Base-by-base conservation (phyloP, 768 basidiomycete genomes). In the Russula brevipes region DNA sequence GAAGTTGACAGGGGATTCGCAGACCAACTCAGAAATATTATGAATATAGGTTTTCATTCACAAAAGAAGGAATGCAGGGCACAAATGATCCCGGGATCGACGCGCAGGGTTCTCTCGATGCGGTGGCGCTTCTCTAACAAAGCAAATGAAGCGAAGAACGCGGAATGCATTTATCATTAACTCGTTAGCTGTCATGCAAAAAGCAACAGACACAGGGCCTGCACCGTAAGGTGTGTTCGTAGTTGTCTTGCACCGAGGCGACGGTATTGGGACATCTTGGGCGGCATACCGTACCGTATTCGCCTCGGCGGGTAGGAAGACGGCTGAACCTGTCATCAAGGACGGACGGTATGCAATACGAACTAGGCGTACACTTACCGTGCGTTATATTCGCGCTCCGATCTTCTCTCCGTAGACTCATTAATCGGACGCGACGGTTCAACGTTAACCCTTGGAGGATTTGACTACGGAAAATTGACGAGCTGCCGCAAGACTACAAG, bases 61-160 rank as follows among this genome's bases (percentile, higher is more conserved):
- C 58, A 54, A 38, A 53, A 39, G n/a, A 39, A 49, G 53, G 8
- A 16, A 17, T 36, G 8, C 5, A 8, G 45, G 17, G 39, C 47
- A 14, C 38, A 61, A 54, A 54, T 54, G 52, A 60, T 12, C 24
- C 53, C 59, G 44, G 52, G 60, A 61, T 61, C 60, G 53, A 54
- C 60, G 46, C n/a, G 53, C 31, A 24, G 24, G 24, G 17, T 54
- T 46, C 24, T 33, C 24, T 31, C 19, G 52, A 46, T 46, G 44
- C 10, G 45, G 17, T 19, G 33, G 45, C 45, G 60, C 17, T 39
- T 53, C 44, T 60, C 19, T 38, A 24, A 46, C 7, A 44, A 24
- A 52, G 44, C 58, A 60, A 45, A 52, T 60, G 35, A 60, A 51
- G 9, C n/a, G n/a, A 59, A 52, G 24, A 50, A 50, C n/a, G 50